Conservation (phyloP, 768 basidiomycete genomes). For the Tylopilus balloui region DNA sequence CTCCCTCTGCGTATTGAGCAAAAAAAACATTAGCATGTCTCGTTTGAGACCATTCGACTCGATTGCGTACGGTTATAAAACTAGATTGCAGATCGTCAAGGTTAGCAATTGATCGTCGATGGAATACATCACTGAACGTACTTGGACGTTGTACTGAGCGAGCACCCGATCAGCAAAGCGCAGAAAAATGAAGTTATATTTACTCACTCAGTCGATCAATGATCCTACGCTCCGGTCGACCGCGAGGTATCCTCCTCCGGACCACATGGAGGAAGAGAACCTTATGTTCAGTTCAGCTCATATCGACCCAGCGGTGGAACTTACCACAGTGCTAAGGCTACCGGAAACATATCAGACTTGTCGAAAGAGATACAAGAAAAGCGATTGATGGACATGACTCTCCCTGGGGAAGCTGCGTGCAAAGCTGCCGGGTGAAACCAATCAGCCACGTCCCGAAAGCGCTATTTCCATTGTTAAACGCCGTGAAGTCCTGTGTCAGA, state of each 20-base stretch:
- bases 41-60: neutral
- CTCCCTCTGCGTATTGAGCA: constrained; percentile 43
- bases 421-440: constrained; percentile 32
- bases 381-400: constrained; percentile 33
- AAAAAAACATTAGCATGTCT: neutral
- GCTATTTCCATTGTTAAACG: constrained; percentile 35
- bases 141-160: constrained; percentile 37
- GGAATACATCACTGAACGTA: constrained; percentile 9
- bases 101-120: constrained; percentile 3
- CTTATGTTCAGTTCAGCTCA: constrained; percentile 5
- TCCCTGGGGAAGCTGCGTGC: constrained; percentile 30
- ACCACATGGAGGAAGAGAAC: constrained; percentile 21
- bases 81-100: constrained; percentile 3
- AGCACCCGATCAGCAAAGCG: neutral
- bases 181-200: neutral
- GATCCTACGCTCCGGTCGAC: constrained; percentile 37
- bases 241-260: constrained; percentile 37
- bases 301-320: neutral
- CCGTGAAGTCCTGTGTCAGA: constrained; percentile 29
- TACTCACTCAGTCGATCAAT: constrained; percentile 42
- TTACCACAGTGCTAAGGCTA: constrained; percentile 24
- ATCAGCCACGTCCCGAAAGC: constrained; percentile 35
- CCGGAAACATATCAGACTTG: neutral
- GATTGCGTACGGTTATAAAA: constrained; percentile 29
- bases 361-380: neutral